These are phyloP conservation scores for Sporothrix protearum DNA, from an alignment of 2,329 filamentous ascomycete species.

Conservation along the genomic window DNA sequence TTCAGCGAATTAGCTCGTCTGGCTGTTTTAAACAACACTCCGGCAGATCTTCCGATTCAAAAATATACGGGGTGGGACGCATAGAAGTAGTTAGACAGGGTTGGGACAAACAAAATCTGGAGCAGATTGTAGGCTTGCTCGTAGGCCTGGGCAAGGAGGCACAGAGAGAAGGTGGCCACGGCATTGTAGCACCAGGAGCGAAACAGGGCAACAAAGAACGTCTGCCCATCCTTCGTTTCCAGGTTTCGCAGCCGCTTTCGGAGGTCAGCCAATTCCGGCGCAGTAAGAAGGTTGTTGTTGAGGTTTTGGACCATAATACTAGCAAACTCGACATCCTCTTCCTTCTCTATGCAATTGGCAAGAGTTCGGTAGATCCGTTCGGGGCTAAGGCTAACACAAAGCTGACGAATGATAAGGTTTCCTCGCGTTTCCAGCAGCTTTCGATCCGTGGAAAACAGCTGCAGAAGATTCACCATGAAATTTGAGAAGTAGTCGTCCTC, in stretches of 20 bases:
- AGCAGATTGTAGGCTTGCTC: slow-evolving; percentile 95
- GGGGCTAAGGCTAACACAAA: slow-evolving; percentile 87
- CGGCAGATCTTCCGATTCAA: neutral
- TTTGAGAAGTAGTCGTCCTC: slow-evolving; percentile 97
- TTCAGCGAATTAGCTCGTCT: neutral
- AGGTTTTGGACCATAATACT: slow-evolving; percentile 99
- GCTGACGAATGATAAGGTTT: slow-evolving; percentile 92
- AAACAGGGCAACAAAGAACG: slow-evolving; percentile 91
- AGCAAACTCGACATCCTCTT: slow-evolving; percentile 97
- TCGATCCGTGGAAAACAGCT: slow-evolving; percentile 91
- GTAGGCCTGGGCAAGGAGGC: slow-evolving; percentile 91
- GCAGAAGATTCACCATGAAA: slow-evolving; percentile 95
- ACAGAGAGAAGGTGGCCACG: slow-evolving; percentile 94
- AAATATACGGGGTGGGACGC: neutral
- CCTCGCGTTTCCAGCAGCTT: slow-evolving; percentile 86
- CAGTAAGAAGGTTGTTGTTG: slow-evolving; percentile 98
- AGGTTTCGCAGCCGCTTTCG: slow-evolving; percentile 86
- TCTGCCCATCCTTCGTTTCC: slow-evolving; percentile 89
- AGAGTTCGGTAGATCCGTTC: slow-evolving; percentile 94
- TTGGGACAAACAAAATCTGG: slow-evolving; percentile 74
- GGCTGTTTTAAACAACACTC: neutral
- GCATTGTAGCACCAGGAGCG: slow-evolving; percentile 98
- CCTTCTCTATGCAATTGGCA: slow-evolving; percentile 93
- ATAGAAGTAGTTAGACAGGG: neutral
- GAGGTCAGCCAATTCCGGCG: slow-evolving; percentile 86